phyloP scores from a whole-genome alignment of 1,284 basidiomycete species.

The Puccinia sorghi region DNA sequence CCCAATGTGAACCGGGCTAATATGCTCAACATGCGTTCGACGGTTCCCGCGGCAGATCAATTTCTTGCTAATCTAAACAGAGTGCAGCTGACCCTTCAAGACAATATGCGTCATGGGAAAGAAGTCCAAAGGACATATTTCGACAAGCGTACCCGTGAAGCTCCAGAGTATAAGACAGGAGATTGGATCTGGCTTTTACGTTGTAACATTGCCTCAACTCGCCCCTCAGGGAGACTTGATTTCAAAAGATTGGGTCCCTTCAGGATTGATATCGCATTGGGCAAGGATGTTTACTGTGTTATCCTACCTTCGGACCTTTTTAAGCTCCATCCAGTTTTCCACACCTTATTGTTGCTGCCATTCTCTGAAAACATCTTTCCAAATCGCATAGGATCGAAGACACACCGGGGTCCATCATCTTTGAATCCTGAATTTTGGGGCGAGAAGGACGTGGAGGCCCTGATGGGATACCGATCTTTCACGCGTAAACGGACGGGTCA shows the following conservation, averaged over 20 bases:
- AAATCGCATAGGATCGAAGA: neutral
- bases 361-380: neutral
- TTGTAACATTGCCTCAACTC: neutral
- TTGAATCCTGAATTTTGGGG: neutral
- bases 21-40: neutral
- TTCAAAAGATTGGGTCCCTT: slow-evolving; percentile 13
- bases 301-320: neutral
- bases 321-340: neutral
- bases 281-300: neutral
- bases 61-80: neutral
- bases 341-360: neutral
- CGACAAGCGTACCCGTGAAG: neutral
- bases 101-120: neutral
- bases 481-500: neutral
- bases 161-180: neutral
- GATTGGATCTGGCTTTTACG: slow-evolving; percentile 17
- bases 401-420: neutral
- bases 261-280: neutral
- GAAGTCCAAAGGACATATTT: neutral
- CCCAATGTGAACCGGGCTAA: too few relatives aligned
- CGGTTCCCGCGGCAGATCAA: neutral
- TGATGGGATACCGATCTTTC: neutral
- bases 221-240: slow-evolving; percentile 10
- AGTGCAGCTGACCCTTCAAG: neutral
- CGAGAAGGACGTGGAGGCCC: neutral